Conservation (phyloP, 2,329 filamentous ascomycete species). For the Stagonosporopsis vannaccii region DNA sequence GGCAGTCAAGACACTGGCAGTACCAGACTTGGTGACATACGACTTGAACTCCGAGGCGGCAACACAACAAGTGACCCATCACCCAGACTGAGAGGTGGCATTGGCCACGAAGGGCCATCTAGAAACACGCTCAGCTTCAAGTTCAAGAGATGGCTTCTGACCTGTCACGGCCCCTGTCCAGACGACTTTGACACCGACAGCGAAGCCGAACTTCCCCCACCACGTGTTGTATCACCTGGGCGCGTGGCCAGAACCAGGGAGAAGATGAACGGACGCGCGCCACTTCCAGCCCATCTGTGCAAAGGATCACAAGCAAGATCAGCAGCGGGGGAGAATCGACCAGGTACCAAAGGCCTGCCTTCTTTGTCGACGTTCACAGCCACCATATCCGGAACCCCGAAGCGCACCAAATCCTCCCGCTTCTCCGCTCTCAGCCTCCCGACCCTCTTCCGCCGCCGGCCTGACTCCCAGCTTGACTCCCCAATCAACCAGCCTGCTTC, state of each 20-base stretch:
- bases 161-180: slow-evolving; percentile 7
- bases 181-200: slow-evolving; percentile 2
- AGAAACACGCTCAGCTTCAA: slow-evolving; percentile 4
- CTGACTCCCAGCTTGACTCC: neutral
- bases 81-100: slow-evolving; percentile 6
- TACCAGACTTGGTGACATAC: neutral
- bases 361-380: neutral
- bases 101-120: neutral
- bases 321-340: too few species aligned
- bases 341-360: neutral
- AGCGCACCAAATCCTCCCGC: neutral
- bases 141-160: slow-evolving; percentile 9
- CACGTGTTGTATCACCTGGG: slow-evolving; percentile 1
- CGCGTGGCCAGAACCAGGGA: neutral
- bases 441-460: neutral
- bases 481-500: neutral
- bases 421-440: neutral
- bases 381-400: neutral
- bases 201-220: slow-evolving; percentile 3
- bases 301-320: neutral
- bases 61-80: neutral
- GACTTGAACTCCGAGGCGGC: slow-evolving; percentile 9
- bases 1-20: slow-evolving; percentile 2
- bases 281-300: neutral
- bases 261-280: slow-evolving; percentile 2